Base-by-base conservation (phyloP, 1,284 basidiomycete species). In the Somion occarium region DNA sequence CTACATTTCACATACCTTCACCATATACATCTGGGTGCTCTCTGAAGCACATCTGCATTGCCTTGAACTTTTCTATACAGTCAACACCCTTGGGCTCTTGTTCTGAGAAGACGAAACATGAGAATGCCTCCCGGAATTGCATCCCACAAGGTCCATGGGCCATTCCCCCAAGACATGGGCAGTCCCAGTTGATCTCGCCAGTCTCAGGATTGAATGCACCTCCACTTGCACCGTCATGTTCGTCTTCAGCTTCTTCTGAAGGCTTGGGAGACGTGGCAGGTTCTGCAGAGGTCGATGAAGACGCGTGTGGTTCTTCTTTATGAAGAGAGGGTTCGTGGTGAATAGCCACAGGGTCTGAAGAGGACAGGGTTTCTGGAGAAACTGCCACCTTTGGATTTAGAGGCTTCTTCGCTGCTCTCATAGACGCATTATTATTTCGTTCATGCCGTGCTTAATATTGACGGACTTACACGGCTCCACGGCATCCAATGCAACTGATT, bases 141-240 rank as follows among this genome's bases (percentile, higher is more conserved):
- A 83, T 79, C 11, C 96, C 96, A 64, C 96, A 99, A 1, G 95
- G 93, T 4, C 97, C 97, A 63, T 98, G 79, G 2, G 97, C 95
- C 97, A 99, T 98, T 50, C 96, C 97, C 23, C 96, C 96, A 11
- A 99, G 83, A 68, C 96, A 99, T 1, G 93, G 92, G 67, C 93
- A 98, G 67, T 96, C 93, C 93, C 94, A 98, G 73, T 98, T 98
- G 64, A 98, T 96, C 76, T 97, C 93, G 46, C 96, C 96, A 0
- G 96, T 99, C 59, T 85, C 92, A 19, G 95, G 94, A 72, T 99
- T 90, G 78, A 74, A 90, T 15, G 87, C 87, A 51, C 81, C 79
- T 19, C 71, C 67, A 9, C 65, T 39, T 48, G 60, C 56, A 46
- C 57, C 67, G 51, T 70, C 71, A 44, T 59, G 66, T 18, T 62